A percentile compares a stretch with the other conserved stretches of the same genome.
Conservation (phyloP, 2,329 filamentous ascomycete genomes). For the Orbilia oligospora region DNA sequence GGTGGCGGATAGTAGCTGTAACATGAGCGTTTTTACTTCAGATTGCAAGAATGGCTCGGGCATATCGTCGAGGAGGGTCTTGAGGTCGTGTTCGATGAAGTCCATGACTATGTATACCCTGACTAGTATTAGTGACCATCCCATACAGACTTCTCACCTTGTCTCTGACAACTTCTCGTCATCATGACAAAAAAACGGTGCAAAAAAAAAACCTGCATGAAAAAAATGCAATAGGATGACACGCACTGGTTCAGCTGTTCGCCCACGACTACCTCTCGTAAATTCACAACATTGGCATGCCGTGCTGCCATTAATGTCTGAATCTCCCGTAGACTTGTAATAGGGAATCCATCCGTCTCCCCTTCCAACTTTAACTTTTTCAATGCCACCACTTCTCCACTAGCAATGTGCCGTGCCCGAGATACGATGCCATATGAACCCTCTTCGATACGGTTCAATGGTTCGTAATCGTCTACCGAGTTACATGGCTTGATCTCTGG, state of each 20-base stretch:
- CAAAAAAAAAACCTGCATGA: too few species aligned
- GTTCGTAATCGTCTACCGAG: slow-evolving; percentile 89
- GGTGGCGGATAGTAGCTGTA: slow-evolving; percentile 84
- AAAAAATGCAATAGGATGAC: slow-evolving; percentile 24
- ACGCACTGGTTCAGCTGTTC: slow-evolving; percentile 74
- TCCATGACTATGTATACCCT: slow-evolving; percentile 96
- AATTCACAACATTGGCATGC: slow-evolving; percentile 84
- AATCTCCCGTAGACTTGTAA: slow-evolving; percentile 94
- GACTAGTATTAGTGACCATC: slow-evolving; percentile 64
- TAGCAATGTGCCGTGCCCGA: slow-evolving; percentile 80
- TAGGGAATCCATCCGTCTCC: slow-evolving; percentile 84
- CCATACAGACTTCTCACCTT: not conserved
- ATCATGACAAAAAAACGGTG: not conserved
- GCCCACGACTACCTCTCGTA: slow-evolving; percentile 88
- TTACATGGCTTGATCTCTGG: slow-evolving; percentile 76
- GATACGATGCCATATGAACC: slow-evolving; percentile 96
- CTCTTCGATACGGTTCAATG: slow-evolving; percentile 96
- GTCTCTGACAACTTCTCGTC: too few species aligned
- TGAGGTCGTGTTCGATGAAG: slow-evolving; percentile 97
- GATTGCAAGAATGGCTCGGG: slow-evolving; percentile 91
- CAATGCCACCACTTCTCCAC: slow-evolving; percentile 86
- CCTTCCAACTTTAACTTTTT: slow-evolving; percentile 94
- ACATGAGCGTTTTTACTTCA: slow-evolving; percentile 90
- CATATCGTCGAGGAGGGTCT: slow-evolving; percentile 93
- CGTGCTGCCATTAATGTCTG: slow-evolving; percentile 84